phyloP scores from a whole-genome alignment of 2,329 filamentous ascomycete genomes.

The Alternaria gansuensis region DNA sequence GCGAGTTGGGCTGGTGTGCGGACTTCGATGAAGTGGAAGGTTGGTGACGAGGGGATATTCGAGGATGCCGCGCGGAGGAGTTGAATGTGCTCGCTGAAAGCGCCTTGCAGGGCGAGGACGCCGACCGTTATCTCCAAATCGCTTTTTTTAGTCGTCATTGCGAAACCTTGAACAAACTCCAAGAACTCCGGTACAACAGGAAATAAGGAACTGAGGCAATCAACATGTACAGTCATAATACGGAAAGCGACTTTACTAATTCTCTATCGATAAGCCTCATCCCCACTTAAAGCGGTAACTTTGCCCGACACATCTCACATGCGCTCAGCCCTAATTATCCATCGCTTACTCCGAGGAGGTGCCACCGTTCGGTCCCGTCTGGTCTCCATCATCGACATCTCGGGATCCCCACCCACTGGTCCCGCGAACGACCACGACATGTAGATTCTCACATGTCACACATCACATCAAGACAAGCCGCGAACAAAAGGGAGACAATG shows the following conservation, averaged over 20 bases:
- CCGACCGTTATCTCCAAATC: conserved; percentile 61
- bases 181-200: conserved; percentile 14
- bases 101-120: conserved; percentile 84
- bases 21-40: conserved; percentile 74
- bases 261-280: conserved; percentile 28
- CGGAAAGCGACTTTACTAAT: conserved; percentile 15
- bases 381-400: conserved; percentile 15
- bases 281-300: conserved; percentile 16
- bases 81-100: conserved; percentile 86
- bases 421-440: conserved; percentile 12
- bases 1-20: conserved; percentile 76
- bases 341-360: conserved; percentile 13
- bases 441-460: conserved; percentile 8
- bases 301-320: conserved; percentile 1
- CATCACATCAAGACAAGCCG: background rate
- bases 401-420: conserved; percentile 20
- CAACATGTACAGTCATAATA: conserved; percentile 12
- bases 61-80: conserved; percentile 74
- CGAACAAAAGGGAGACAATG: conserved; percentile 2
- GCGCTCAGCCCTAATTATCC: conserved; percentile 12
- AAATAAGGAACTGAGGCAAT: conserved; percentile 8
- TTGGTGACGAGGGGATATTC: conserved; percentile 50
- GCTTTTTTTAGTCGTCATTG: conserved; percentile 40
- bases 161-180: background rate
- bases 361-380: background rate